Percentiles rank a stretch among this genome's conserved stretches.
Evolutionary conservation across 495 filamentous ascomycete species (phyloP).

Genomic region (Durotheca rogersii): DNA sequence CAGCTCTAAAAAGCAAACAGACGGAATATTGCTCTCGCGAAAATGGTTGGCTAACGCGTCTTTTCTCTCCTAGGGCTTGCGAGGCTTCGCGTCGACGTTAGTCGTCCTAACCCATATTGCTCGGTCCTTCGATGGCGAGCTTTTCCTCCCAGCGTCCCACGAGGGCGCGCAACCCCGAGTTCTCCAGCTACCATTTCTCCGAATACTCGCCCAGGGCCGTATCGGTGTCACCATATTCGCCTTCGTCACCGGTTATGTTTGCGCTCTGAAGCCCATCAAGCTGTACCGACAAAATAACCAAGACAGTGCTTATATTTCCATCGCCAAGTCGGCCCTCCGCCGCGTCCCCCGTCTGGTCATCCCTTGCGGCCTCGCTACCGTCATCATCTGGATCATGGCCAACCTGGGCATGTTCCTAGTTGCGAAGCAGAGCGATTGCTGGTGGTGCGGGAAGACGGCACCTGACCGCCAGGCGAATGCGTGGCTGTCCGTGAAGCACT

Average conservation of each 20-base stretch:
- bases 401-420: conserved; percentile 61
- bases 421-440: conserved; percentile 57
- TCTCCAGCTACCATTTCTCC: conserved; percentile 61
- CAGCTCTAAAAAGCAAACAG: too few relatives aligned
- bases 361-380: conserved; percentile 58
- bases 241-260: conserved; percentile 68
- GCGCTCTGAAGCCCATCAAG: conserved; percentile 64
- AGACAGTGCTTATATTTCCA: conserved; percentile 52
- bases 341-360: conserved; percentile 63
- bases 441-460: conserved; percentile 59
- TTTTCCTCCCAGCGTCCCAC: conserved; percentile 56
- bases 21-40: too few relatives aligned
- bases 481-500: conserved; percentile 38
- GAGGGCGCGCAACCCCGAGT: conserved; percentile 50
- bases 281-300: conserved; percentile 56
- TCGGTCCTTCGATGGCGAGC: conserved; percentile 58
- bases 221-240: conserved; percentile 67
- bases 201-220: conserved; percentile 63
- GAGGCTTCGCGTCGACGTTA: conserved; percentile 63
- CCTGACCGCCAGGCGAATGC: conserved; percentile 45
- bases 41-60: conserved; percentile 7
- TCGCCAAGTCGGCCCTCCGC: conserved; percentile 64
- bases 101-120: conserved; percentile 66
- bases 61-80: conserved; percentile 52
- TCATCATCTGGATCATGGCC: conserved; percentile 57